These are phyloP conservation scores for Penicillium sp. DNA, from an alignment of 2,329 filamentous ascomycete species.

Conservation along the genomic window DNA sequence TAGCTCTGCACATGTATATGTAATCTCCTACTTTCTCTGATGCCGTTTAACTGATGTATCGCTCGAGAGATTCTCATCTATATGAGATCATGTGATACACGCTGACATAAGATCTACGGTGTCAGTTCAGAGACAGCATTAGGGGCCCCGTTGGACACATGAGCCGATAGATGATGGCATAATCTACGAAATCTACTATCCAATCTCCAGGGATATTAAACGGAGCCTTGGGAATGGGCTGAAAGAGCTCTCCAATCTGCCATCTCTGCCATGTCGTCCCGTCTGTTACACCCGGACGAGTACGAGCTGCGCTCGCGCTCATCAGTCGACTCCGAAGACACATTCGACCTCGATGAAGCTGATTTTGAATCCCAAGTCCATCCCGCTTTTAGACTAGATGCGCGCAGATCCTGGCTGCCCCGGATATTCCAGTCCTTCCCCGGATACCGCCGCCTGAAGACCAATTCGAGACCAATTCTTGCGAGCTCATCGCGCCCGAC, in stretches of 20 bases:
- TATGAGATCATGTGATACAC: not conserved
- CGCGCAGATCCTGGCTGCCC: constrained; percentile 24
- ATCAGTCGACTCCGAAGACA: constrained; percentile 37
- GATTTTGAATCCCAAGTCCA: constrained; percentile 40
- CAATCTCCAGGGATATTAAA: not conserved
- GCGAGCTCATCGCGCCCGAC: constrained; percentile 20
- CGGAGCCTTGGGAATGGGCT: not conserved
- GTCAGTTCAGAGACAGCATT: not conserved
- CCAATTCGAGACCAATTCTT: constrained; percentile 23
- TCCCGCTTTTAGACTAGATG: constrained; percentile 23
- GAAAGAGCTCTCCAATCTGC: not conserved
- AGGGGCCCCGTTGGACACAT: not conserved
- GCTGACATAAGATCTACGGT: not conserved
- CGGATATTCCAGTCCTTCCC: constrained; percentile 27
- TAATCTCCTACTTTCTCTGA: too few species aligned
- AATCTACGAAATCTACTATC: not conserved
- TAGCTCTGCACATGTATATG: too few species aligned
- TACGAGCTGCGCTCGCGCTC: constrained; percentile 40
- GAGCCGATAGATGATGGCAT: not conserved
- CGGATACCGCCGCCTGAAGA: constrained; percentile 30
- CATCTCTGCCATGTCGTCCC: constrained; percentile 32
- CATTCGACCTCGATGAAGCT: constrained; percentile 40
- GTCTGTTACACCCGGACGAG: constrained; percentile 39
- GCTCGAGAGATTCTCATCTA: too few species aligned
- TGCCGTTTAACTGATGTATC: too few species aligned